phyloP scores from a whole-genome alignment of 1,284 basidiomycete species.

The Mycena citricolor region DNA sequence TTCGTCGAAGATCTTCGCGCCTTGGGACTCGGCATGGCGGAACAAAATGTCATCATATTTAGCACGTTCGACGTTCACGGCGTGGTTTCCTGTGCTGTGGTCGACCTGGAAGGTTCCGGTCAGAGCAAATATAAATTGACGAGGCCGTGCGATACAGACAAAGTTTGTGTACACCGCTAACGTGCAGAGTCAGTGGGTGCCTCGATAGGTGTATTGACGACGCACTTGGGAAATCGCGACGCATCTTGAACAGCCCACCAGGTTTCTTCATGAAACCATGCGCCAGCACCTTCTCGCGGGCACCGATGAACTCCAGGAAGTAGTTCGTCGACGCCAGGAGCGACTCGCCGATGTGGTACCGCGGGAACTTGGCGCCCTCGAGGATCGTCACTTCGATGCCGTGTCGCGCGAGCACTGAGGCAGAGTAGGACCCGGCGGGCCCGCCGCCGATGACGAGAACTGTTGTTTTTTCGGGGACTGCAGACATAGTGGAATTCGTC shows the following conservation, averaged over 20 bases:
- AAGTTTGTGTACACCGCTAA: slow-evolving; percentile 38
- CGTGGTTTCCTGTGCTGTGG: slow-evolving; percentile 33
- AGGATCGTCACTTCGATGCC: slow-evolving; percentile 47
- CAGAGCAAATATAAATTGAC: slow-evolving; percentile 17
- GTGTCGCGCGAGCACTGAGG: slow-evolving; percentile 46
- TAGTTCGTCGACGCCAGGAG: slow-evolving; percentile 41
- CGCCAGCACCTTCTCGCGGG: slow-evolving; percentile 36
- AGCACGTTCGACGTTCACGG: too few relatives aligned
- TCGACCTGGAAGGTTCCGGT: neutral
- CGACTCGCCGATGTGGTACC: slow-evolving; percentile 46
- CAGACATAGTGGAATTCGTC: too few relatives aligned
- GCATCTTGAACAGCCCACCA: slow-evolving; percentile 18
- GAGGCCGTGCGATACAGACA: slow-evolving; percentile 36
- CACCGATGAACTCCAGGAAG: slow-evolving; percentile 40
- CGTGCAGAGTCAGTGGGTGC: slow-evolving; percentile 16
- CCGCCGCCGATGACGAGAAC: slow-evolving; percentile 48
- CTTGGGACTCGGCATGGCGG: slow-evolving; percentile 32
- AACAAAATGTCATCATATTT: slow-evolving; percentile 35
- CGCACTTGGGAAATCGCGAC: slow-evolving; percentile 44
- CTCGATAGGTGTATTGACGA: slow-evolving; percentile 36
- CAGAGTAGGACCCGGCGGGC: slow-evolving; percentile 53
- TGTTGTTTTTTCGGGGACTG: slow-evolving; percentile 22
- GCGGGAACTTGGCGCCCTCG: slow-evolving; percentile 37
- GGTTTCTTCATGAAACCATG: slow-evolving; percentile 43
- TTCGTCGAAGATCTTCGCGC: slow-evolving; percentile 40